Percentiles rank a stretch among this genome's conserved stretches.
These are phyloP conservation scores for Gonapodya prolifera DNA, from an alignment of 192 early-diverging fungal species.

Conservation along the genomic window DNA sequence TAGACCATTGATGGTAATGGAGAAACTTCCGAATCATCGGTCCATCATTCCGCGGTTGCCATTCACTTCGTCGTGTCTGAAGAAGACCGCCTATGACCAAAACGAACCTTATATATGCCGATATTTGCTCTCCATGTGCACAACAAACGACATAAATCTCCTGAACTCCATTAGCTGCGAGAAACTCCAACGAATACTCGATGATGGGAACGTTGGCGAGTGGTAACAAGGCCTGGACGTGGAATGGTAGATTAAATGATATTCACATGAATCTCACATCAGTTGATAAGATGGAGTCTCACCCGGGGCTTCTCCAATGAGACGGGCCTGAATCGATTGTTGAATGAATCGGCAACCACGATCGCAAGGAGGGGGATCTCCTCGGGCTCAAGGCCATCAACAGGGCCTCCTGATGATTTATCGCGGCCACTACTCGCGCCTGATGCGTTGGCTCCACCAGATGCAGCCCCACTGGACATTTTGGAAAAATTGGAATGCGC, in stretches of 20 bases:
- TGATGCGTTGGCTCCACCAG: neutral
- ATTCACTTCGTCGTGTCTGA: too few relatives aligned
- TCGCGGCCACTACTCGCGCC: neutral
- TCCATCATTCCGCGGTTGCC: too few relatives aligned
- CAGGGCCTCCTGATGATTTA: neutral
- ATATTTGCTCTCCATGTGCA: constrained; percentile 70
- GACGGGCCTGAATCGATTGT: constrained; percentile 80
- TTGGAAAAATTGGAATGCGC: neutral
- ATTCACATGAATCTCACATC: neutral
- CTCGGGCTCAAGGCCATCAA: constrained; percentile 31
- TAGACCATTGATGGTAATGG: neutral
- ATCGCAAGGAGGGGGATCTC: constrained; percentile 67
- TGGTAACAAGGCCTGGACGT: constrained; percentile 67
- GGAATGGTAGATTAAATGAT: neutral
- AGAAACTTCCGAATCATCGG: neutral
- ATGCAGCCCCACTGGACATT: neutral
- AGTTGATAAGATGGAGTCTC: constrained; percentile 10
- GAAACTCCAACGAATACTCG: constrained; percentile 89
- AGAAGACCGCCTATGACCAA: too few relatives aligned
- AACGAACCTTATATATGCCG: constrained; percentile 65
- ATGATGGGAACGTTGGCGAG: constrained; percentile 92
- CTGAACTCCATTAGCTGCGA: constrained; percentile 73
- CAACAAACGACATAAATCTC: constrained; percentile 79
- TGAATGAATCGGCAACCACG: constrained; percentile 80
- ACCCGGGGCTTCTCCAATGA: constrained; percentile 69